A percentile compares a stretch with the other conserved stretches of the same genome.
These are phyloP conservation scores for Metarhizium brunneum DNA, from an alignment of 2,329 filamentous ascomycete genomes.

Conservation along the genomic window DNA sequence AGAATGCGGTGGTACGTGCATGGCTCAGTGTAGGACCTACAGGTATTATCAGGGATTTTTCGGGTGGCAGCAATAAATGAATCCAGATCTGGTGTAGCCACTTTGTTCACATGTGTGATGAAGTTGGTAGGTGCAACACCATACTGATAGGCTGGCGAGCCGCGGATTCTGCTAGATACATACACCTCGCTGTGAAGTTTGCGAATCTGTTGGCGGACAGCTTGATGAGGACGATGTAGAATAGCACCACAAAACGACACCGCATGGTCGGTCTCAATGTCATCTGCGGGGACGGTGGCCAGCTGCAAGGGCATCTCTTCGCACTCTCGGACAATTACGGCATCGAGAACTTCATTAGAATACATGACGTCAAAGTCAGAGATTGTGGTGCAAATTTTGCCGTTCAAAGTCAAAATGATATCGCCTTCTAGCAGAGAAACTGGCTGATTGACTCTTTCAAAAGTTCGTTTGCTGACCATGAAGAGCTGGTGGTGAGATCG, in stretches of 20 bases:
- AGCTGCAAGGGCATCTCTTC: slow-evolving; percentile 69
- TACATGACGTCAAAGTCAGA: slow-evolving; percentile 97
- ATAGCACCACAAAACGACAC: slow-evolving; percentile 94
- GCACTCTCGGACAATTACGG: slow-evolving; percentile 77
- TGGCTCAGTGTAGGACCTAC: slow-evolving; percentile 32
- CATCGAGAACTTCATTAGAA: slow-evolving; percentile 71
- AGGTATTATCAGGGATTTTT: slow-evolving; percentile 91
- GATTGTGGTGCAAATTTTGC: slow-evolving; percentile 84
- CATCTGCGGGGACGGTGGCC: slow-evolving; percentile 77
- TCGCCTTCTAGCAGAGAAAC: slow-evolving; percentile 76
- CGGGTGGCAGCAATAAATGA: slow-evolving; percentile 73
- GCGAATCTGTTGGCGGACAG: slow-evolving; percentile 93
- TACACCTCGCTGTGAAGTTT: slow-evolving; percentile 96
- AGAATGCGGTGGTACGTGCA: not conserved
- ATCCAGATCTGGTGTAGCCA: slow-evolving; percentile 72
- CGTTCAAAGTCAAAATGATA: slow-evolving; percentile 84
- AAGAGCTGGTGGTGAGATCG: slow-evolving; percentile 92
- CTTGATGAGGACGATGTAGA: slow-evolving; percentile 87
- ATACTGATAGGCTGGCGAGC: slow-evolving; percentile 80
- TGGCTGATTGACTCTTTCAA: slow-evolving; percentile 42
- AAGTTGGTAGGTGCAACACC: slow-evolving; percentile 95
- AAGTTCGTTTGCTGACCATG: slow-evolving; percentile 89
- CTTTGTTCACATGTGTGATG: slow-evolving; percentile 89
- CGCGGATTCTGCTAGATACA: slow-evolving; percentile 76
- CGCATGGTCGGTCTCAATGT: slow-evolving; percentile 85